Base-by-base conservation (phyloP, 345 rosid genomes). In the Conringia planisiliqua region DNA sequence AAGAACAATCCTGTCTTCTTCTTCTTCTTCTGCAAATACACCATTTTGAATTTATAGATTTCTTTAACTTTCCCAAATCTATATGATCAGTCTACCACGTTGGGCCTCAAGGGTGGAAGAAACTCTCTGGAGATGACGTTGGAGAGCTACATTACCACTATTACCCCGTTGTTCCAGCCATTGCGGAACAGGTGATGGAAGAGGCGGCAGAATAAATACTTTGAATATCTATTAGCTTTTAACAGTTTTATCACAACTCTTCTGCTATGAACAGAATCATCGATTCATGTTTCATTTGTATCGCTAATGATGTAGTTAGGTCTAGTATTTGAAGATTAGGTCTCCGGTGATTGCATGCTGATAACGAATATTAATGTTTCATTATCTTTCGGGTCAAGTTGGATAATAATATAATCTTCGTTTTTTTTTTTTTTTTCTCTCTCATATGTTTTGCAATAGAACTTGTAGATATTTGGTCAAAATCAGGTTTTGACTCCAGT, bases 61-160 rank as follows among this genome's bases (percentile, higher is more conserved):
- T 29, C 5, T 29, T 51, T 9, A 57, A 58, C 43, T 43, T 43
- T 42, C 29, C n/a, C 2, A 1, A n/a, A 30, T 68, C 18, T 68
- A 5, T 57, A 36, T 72, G 62, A 52, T 38, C 89, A 93, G 98
- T 93, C 54, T 93, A 90, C 72, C 60, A 93, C 33, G 98, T 93
- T 40, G 98, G 98, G 61, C 92, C 97, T 10, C 60, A 73, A 13
- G 97, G 98, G 58, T 93, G 97, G 98, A 93, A 70, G 83, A 93
- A 93, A 82, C 85, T 91, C 13, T 88, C 97, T 1, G 98, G 97
- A 32, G 98, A 89, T 33, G 98, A 93, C 70, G 98, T 93, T 6
- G 96, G 96, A 12, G 98, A 89, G 72, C 92, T 93, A 52, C 92
- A 90, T 72, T 91, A 93, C 83, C 74, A 80, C 14, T 93, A 93